Evolutionary conservation across 148 eudicot genomes (phyloP).

Genomic region (Silene uniflora): DNA sequence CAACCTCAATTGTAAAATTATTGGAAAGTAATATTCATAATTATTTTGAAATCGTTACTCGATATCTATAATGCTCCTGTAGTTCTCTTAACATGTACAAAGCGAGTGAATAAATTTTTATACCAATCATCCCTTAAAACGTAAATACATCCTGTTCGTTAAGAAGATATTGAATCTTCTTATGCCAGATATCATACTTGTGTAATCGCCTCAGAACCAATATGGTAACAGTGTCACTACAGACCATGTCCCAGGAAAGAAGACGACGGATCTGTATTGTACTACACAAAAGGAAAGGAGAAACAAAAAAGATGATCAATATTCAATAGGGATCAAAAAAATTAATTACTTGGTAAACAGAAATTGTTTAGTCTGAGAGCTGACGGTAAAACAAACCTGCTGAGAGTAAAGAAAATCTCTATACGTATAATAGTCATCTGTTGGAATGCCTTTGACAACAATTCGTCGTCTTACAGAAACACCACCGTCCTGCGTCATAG

Average conservation of each 20-base stretch:
- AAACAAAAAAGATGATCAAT: too few species aligned
- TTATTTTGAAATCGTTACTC: not conserved
- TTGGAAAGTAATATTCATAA: not conserved
- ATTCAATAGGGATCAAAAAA: too few species aligned
- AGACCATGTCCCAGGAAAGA: not conserved
- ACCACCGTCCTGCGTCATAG: conserved; percentile 54
- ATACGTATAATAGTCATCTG: conserved; percentile 78
- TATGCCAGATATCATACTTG: too few species aligned
- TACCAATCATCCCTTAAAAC: too few species aligned
- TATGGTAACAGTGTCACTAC: not conserved
- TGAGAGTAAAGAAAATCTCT: conserved; percentile 77
- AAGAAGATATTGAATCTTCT: too few species aligned
- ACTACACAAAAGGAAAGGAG: not conserved
- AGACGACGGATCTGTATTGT: not conserved
- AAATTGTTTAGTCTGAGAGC: not conserved
- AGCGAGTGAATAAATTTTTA: too few species aligned
- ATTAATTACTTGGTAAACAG: too few species aligned
- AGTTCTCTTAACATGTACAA: not conserved
- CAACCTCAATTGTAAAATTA: not conserved
- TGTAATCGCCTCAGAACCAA: too few species aligned
- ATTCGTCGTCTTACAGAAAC: conserved; percentile 29
- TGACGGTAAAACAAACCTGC: conserved; percentile 59
- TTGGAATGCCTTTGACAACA: conserved; percentile 78
- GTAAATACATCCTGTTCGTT: too few species aligned
- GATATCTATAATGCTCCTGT: not conserved